Evolutionary conservation across 805 yeast species (phyloP), one percentile per base, ranked within the genome.

Genomic region (Saccharomycopsis vini): DNA sequence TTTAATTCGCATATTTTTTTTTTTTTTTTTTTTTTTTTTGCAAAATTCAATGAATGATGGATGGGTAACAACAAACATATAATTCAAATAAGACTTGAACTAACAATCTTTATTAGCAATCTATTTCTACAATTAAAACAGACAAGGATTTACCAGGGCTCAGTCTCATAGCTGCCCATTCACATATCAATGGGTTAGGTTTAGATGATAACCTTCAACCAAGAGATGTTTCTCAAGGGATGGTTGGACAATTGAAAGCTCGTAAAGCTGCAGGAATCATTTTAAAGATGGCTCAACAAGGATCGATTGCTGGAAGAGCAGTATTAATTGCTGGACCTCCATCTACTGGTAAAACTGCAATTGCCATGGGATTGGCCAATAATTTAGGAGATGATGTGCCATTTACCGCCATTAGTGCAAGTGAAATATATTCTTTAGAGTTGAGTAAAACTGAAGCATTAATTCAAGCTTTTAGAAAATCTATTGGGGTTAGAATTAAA

Each of bases 301-400:
- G 96, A 41, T 79, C 85, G 52, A 90, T 92, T 63, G 96, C 97
- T 19, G 99, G 99, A 22, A 77, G 97, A 53, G 97, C 97, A 1
- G 92, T 89, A 18, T 66, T 92, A 50, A 72, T 92, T 49, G 97
- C 98, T 0, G 99, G 99, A 33, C 97, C 97, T 9, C 98, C 98
- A 23, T 86, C 95, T 12, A 92, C 98, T 0, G 99, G 99, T 63
- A 92, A 92, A 63, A 92, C 99, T 3, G 99, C 99, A 31, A 76
- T 92, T 55, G 98, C 99, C 12, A 83, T 88, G 82, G 98, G 97
- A 15, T 70, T 83, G 33, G 73, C 88, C 2, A 89, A 82, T 59
- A 79, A 76, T 42, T 67, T 83, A 53, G 81, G 81, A 7, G 59
- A 57, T 26, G 71, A 64, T 50, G 97, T 92, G 47, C 98, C 98